Evolutionary conservation across 1,284 basidiomycete genomes (phyloP), one percentile per base, ranked within the genome.

Genomic region (Somion occarium): DNA sequence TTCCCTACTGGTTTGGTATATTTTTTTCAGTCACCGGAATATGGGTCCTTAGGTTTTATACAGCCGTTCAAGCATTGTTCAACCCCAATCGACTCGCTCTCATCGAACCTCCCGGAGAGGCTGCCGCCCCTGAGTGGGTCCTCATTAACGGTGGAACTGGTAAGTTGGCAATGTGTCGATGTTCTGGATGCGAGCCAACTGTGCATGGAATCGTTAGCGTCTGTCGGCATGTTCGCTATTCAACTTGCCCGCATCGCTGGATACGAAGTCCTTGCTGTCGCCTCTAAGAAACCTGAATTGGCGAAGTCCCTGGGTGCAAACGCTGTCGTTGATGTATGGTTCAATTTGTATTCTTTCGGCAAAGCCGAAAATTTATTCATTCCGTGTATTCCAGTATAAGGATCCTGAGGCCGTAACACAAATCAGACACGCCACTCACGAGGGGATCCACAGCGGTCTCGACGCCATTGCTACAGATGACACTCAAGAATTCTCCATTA

Each of bases 171-270:
- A 25, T 26, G 39, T 24, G 4, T 27, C 30, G 24, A 3, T 20
- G 27, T 30, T 13, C 20, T 46, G 23, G n/a, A 24, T 7, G 41
- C 2, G 44, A 9, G 18, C 27, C 24, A 18, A 26, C 24, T 13
- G 5, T 2, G 20, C 25, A 7, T 15, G 20, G 9, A 9, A 18
- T 18, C 2, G 30, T 1, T 54, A 60, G 62, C 60, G 22, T 56
- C 57, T 13, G 72, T 76, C 34, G 76, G 76, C 0, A 61, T 71
- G 26, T 76, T 68, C 57, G 71, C 70, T 3, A 59, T 76, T 34
- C 73, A 77, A 56, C 65, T 78, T 38, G 71, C 71, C 30, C 68
- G 69, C 51, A 49, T 69, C 4, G 59, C 69, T 1, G 75, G 75
- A 13, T 71, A 71, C 58, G 66, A 64, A 34, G 70, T 74, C 38